Percentiles rank a stretch among this genome's conserved stretches.
These are phyloP conservation scores for Micractinium conductrix DNA, from an alignment of 139 green algal species.

Conservation along the genomic window DNA sequence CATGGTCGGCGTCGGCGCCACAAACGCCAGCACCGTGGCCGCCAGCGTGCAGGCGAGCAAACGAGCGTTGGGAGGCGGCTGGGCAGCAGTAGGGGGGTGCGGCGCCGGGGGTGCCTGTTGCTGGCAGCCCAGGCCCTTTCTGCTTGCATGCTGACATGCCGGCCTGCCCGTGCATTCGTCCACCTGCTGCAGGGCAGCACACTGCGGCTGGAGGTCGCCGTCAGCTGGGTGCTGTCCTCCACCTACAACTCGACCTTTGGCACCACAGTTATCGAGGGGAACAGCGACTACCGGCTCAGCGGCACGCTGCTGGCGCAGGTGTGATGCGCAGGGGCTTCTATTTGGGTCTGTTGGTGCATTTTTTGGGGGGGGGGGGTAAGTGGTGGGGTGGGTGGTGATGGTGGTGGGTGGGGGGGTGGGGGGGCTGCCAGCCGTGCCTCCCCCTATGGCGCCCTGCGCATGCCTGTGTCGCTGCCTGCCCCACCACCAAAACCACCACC, in stretches of 20 bases:
- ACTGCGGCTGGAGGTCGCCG: not conserved
- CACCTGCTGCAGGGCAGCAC: conserved; percentile 11
- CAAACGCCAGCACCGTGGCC: not conserved
- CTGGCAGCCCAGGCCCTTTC: not conserved
- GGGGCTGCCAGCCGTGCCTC: not conserved
- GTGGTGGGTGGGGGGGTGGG: too few relatives aligned
- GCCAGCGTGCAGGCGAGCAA: not conserved
- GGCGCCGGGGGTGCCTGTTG: too few relatives aligned
- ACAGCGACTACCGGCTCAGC: not conserved
- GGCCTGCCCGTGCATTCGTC: not conserved
- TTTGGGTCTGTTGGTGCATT: not conserved
- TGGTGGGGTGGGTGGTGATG: too few relatives aligned
- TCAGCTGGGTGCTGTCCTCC: not conserved
- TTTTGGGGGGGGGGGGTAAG: too few relatives aligned
- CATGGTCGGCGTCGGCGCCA: not conserved
- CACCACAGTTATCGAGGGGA: not conserved
- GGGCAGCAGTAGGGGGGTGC: not conserved
- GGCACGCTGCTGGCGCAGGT: conserved; percentile 6
- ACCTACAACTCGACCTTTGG: not conserved
- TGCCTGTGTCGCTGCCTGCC: not conserved
- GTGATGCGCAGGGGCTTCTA: not conserved
- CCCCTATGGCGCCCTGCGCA: not conserved
- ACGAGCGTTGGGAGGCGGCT: not conserved
- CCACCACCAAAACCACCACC: not conserved
- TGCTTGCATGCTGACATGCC: not conserved